phyloP scores from a whole-genome alignment of 2,329 filamentous ascomycete species.

The Pestalotiopsis sp. region DNA sequence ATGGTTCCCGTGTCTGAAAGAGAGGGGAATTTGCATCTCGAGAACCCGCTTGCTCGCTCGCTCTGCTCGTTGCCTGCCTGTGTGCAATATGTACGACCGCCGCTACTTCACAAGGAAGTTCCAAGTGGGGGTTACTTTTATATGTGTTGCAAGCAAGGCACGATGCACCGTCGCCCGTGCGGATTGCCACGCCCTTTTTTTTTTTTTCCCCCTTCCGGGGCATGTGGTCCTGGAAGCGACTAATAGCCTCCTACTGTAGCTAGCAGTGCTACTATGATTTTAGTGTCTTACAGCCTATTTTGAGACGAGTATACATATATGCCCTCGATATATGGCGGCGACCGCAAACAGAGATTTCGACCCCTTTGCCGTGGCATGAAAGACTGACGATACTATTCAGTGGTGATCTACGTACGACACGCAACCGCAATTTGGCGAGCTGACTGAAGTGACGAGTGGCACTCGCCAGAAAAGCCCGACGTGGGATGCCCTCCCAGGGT shows the following conservation, averaged over 20 bases:
- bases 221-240: background rate
- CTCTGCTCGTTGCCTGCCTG: background rate
- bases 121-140: background rate
- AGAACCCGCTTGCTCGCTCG: background rate
- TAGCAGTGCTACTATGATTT: no score
- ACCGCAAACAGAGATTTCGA: background rate
- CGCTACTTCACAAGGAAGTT: background rate
- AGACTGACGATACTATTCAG: background rate
- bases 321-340: background rate
- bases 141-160: background rate
- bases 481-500: background rate
- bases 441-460: background rate
- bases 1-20: background rate
- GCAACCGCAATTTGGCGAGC: background rate
- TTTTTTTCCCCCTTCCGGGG: background rate
- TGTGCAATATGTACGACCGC: background rate
- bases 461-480: background rate
- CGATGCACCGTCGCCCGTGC: background rate
- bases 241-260: no score
- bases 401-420: background rate
- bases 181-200: background rate
- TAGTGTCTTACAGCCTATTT: background rate
- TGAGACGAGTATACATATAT: background rate
- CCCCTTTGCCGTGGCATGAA: background rate
- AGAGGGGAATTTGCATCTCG: background rate